Conservation (phyloP, 495 filamentous ascomycete genomes). For the Hypoxylon lienhwacheense region DNA sequence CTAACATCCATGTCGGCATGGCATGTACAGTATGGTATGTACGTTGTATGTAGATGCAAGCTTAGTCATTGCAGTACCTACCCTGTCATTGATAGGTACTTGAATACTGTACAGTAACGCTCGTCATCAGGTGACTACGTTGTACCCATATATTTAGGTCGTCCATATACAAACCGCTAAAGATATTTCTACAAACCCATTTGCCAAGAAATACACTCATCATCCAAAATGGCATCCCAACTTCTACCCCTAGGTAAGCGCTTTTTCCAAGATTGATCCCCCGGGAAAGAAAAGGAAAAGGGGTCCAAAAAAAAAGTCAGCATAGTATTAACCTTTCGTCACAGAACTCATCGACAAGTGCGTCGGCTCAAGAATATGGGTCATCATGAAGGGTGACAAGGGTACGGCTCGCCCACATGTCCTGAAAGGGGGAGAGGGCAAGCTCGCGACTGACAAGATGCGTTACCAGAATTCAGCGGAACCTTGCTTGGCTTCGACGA, state of each 20-base stretch:
- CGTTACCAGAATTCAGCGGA: constrained; percentile 78
- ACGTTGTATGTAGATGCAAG: background rate
- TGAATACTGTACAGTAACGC: background rate
- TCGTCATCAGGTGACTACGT: constrained; percentile 24
- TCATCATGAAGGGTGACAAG: constrained; percentile 99
- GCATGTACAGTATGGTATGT: background rate
- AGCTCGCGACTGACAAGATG: constrained; percentile 16
- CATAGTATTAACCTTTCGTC: constrained; percentile 17
- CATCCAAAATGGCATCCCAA: constrained; percentile 70
- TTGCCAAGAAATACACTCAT: background rate
- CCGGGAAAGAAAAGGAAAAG: too few species aligned
- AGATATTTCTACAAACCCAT: background rate
- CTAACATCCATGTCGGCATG: too few species aligned
- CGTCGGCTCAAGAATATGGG: constrained; percentile 96
- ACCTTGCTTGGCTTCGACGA: constrained; percentile 95
- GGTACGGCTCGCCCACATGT: constrained; percentile 52
- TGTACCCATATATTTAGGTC: background rate
- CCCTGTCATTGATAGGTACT: background rate
- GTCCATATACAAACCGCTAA: too few species aligned
- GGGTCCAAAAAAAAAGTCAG: constrained; percentile 8
- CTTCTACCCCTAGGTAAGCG: constrained; percentile 73
- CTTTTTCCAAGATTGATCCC: too few species aligned
- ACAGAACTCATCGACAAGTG: constrained; percentile 98
- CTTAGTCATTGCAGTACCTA: constrained; percentile 16
- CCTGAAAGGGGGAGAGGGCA: background rate